Evolutionary conservation across 2,329 filamentous ascomycete species (phyloP).

Genomic region (Trichoderma harzianum): DNA sequence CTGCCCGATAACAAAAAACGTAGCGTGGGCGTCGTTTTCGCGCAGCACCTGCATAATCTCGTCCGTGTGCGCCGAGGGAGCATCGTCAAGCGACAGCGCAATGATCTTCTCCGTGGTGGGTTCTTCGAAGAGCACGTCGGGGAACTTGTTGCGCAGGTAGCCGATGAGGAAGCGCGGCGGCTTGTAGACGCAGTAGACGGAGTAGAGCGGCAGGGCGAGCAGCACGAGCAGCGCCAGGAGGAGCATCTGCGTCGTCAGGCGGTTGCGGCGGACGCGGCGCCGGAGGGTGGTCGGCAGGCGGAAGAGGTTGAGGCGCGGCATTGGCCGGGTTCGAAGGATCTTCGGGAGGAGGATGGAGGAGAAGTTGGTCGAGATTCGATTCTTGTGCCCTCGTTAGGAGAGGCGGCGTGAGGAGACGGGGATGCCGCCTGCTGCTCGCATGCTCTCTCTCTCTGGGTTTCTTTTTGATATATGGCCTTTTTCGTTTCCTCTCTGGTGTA

Average conservation of each 20-base stretch:
- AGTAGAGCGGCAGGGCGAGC: conserved; percentile 38
- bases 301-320: conserved; percentile 46
- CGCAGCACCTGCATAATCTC: conserved; percentile 68
- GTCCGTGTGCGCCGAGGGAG: conserved; percentile 67
- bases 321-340: conserved; percentile 19
- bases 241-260: conserved; percentile 52
- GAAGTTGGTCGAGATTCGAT: no score
- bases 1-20: conserved; percentile 83
- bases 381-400: neutral
- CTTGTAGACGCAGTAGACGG: conserved; percentile 73
- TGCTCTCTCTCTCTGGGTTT: neutral
- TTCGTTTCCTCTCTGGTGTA: neutral
- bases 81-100: conserved; percentile 84
- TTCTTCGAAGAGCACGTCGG: conserved; percentile 75
- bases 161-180: conserved; percentile 69
- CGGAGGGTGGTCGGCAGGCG: conserved; percentile 55
- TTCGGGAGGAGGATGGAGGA: neutral
- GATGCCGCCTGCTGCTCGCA: conserved; percentile 11
- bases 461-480: neutral
- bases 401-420: conserved; percentile 5
- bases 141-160: conserved; percentile 68
- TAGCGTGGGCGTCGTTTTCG: conserved; percentile 66
- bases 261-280: conserved; percentile 55
- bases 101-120: conserved; percentile 57
- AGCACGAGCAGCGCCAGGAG: conserved; percentile 38